Conservation (phyloP, 495 filamentous ascomycete genomes). For the Tuber magnatum region DNA sequence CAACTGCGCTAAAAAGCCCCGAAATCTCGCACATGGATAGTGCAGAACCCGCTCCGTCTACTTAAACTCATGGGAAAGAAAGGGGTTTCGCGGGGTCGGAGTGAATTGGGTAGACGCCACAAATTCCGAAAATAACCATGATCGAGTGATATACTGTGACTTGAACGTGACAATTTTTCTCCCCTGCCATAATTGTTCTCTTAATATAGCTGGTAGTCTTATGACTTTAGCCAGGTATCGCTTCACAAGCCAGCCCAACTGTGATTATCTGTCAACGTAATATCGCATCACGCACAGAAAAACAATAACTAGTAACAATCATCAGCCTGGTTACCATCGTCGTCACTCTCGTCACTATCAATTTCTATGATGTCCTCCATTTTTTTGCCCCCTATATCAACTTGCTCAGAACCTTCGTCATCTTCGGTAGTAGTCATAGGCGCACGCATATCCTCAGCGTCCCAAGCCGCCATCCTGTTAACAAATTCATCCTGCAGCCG, state of each 20-base stretch:
- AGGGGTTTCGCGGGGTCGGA: neutral
- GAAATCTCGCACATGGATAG: neutral
- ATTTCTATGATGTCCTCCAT: neutral
- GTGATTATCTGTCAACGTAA: neutral
- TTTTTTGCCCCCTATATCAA: neutral
- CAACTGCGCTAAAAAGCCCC: too few species aligned
- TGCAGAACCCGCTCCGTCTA: neutral
- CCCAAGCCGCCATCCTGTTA: constrained; percentile 59
- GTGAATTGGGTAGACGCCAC: neutral
- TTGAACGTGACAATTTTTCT: neutral
- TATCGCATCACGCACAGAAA: neutral
- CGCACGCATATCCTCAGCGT: constrained; percentile 30
- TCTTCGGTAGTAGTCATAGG: neutral
- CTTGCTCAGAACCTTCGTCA: neutral
- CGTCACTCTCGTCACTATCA: neutral
- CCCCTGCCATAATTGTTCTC: neutral
- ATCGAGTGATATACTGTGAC: neutral
- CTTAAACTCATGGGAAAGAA: neutral
- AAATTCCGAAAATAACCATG: neutral
- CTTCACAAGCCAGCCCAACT: neutral
- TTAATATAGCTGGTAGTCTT: neutral
- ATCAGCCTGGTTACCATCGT: neutral
- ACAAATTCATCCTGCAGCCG: constrained; percentile 72
- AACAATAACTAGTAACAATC: neutral
- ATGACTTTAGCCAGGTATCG: neutral